Evolutionary conservation across 2,329 filamentous ascomycete genomes (phyloP), one percentile per base, ranked within the genome.

Genomic region (Mycosphaerella sp.): DNA sequence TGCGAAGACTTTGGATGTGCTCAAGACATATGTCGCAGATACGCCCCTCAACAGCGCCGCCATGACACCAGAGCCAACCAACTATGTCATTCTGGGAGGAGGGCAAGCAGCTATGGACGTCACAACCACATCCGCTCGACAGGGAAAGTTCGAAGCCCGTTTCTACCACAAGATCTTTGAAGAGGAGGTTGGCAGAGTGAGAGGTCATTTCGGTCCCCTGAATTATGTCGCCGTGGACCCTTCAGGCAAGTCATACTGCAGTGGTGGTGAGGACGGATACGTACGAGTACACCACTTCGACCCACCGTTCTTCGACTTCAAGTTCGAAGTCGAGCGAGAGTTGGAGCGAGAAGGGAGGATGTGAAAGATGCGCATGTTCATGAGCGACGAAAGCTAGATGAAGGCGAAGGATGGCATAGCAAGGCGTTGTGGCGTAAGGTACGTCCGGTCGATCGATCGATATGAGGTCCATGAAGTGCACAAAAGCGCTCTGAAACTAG

Each of bases 121-220:
- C 73, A 98, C 93, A 53, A 94, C 88, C 49, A 97, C 93, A 45
- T 86, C 86, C 30, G 85, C 89, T 44, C 83, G 93, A 61, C 93
- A 98, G 79, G 93, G 93, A 75, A 97, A 97, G 76, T 98, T 98
- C 78, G 93, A 98, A 75, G 93, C 93, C 40, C 85, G 93, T 61
- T 98, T 98, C 80, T 98, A 96, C 80, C 93, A 98, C 84, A 97
- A 95, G 81, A 86, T 98, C 71, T 97, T 98, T 71, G 89, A 95
- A 74, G 91, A 98, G 73, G 93, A 98, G 78, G 91, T 97, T 66
- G 93, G 93, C 63, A 86, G 93, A 78, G 93, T 98, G 59, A 82
- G 89, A 69, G 93, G 93, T 58, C 93, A 98, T 73, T 98, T 98
- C 74, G 93, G 93, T 69, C 93, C 87, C 61, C 79, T 96, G 57